Evolutionary conservation across 345 rosid genomes (phyloP), one percentile per base, ranked within the genome.

Genomic region (Acer yangbiense): DNA sequence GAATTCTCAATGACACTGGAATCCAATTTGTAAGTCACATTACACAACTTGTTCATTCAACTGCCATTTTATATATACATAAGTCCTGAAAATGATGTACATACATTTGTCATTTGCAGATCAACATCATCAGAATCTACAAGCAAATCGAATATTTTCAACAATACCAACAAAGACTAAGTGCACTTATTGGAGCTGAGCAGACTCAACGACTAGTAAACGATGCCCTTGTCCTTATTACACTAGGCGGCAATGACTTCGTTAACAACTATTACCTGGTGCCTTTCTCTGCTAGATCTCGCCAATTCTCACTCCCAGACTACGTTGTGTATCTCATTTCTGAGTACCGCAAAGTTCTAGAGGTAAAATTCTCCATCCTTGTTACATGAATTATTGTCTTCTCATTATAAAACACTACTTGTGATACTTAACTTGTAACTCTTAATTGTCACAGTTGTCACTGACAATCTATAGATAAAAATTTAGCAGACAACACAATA

Each of bases 221-320:
- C 55, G 69, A 85, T 74, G 97, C 97, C 48, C 91, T 95, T 9
- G 82, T 89, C 25, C 86, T 95, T 27, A 89, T 95, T 52, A 95
- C 98, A 35, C 85, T 93, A 1, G 98, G 98, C 0, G 98, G 98
- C 73, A 95, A 95, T 63, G 98, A 95, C 77, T 93, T 95, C 50
- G 98, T 95, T 20, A 95, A 95, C 90, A 93, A 95, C 84, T 95
- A 95, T 78, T 95, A 86, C 78, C 73, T 93, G 77, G 90, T 95
- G 68, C 98, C 98, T 1, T 90, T 85, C 82, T 95, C 98, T 0
- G 92, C 94, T 21, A 82, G 98, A 68, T 95, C 97, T 70, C 90
- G 89, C 70, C 97, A 95, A 50, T 93, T 78, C 79, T 7, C 92
- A 6, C 90, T 95, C 65, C 92, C 93, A 0, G 83, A 90, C 73